Evolutionary conservation across 148 eudicot species (phyloP), one percentile per base, ranked within the genome.

Genomic region (Cornus controversa): DNA sequence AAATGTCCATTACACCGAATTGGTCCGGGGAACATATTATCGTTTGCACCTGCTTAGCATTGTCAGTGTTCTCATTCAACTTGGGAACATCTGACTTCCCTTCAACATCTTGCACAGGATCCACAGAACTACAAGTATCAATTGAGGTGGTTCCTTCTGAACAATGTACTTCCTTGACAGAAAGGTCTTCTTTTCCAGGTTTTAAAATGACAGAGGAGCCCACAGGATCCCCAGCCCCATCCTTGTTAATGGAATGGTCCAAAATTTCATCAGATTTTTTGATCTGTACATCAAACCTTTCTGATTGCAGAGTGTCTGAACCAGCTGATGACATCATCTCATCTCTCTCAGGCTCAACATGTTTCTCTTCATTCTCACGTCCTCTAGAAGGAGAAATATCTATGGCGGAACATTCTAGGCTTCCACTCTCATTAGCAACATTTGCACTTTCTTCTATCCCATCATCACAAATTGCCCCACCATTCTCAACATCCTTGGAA

Each of bases 401-500:
- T 47, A 27, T 67, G 15, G 14, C 27, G 71, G 77, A 27, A 47
- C 72, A 60, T 76, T 76, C 83, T 36, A 76, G 26, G 25, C 23
- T 68, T 10, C 24, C 81, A 37, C 29, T 66, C 42, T 81, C 86
- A 42, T n/a, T 80, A 75, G 14, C 83, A 70, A 60, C 70, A 67
- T 70, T 16, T 20, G 28, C 76, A 74, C 53, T 36, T 34, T 57
- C 79, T 71, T 72, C 72, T 36, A 10, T 45, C 16, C 4, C 76
- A 70, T 65, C 81, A 74, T 77, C 82, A 74, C 71, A 62, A 70
- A 71, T 31, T 78, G 68, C 72, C 47, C 36, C 78, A 69, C 72
- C 70, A 50, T 82, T 78, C 74, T 77, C 88, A 65, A 79, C 74
- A 74, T 77, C 85, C 69, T 73, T 31, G 31, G 82, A 71, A 81